Evolutionary conservation across 2,329 filamentous ascomycete species (phyloP), one percentile per base, ranked within the genome.

Genomic region (Fusarium cicatricum): DNA sequence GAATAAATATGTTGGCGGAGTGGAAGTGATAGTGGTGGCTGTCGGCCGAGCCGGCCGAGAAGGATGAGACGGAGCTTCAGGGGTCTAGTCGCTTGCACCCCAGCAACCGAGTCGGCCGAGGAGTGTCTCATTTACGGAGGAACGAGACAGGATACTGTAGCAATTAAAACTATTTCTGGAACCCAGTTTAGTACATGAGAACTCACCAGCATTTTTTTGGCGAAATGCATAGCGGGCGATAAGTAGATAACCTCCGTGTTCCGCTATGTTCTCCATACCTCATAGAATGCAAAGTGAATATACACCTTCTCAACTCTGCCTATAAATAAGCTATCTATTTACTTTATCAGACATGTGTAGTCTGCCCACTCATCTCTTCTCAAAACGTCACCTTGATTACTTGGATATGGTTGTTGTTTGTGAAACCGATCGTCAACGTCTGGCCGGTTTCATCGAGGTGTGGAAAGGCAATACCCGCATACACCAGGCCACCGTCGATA

Each of bases 341-440:
- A 7, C 21, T 21, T 21, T 4, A 21, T 21, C 21, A 21, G 7
- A 21, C 21, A 21, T 21, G 4, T 4, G 7, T 7, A 21, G 21
- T 21, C 21, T 7, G 21, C 21, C 7, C 21, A n/a, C n/a, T n/a
- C n/a, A n/a, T n/a, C n/a, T n/a, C n/a, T n/a, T n/a, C n/a, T 34
- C 15, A 6, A 11, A 62, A 52, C 0, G 33, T 41, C 1, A 58
- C 72, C 41, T 66, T 73, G 36, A 77, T 68, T 1, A 77, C 65
- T 45, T 77, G 70, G 8, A 74, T 75, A 33, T 71, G 69, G 43
- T 76, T 76, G 23, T 76, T 73, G 49, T 77, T 78, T 2, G 74
- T 78, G 31, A 70, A 78, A 0, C 73, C 75, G 39, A 77, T 67
- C 1, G 72, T 74, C 50, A 77, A 37, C 0, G 73, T 77, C 58